These are phyloP conservation scores for Aspergillus cavernicola DNA, from an alignment of 495 filamentous ascomycete species.

Conservation along the genomic window DNA sequence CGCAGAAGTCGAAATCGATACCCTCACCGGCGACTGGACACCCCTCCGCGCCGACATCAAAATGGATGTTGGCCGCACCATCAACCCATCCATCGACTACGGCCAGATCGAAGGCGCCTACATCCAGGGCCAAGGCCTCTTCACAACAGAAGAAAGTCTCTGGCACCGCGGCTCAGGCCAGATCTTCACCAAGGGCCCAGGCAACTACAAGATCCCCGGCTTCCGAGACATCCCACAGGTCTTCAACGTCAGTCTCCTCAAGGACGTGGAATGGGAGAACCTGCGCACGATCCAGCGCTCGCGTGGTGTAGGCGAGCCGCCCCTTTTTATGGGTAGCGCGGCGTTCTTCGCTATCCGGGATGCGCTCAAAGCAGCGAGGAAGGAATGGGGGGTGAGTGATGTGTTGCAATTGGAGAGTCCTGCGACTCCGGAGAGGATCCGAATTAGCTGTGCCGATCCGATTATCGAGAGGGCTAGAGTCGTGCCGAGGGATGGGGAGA, in stretches of 20 bases:
- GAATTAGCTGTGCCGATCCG: slow-evolving; percentile 78
- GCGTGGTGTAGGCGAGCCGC: slow-evolving; percentile 83
- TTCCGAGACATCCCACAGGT: slow-evolving; percentile 95
- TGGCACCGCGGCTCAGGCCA: slow-evolving; percentile 77
- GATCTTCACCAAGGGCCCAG: slow-evolving; percentile 85
- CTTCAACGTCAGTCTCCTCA: slow-evolving; percentile 88
- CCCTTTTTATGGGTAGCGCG: slow-evolving; percentile 89
- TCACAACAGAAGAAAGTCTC: slow-evolving; percentile 91
- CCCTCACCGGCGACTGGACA: slow-evolving; percentile 91
- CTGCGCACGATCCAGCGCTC: slow-evolving; percentile 89
- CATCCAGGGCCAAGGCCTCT: slow-evolving; percentile 93
- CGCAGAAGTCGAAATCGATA: slow-evolving; percentile 91
- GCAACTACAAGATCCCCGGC: slow-evolving; percentile 92
- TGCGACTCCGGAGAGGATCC: slow-evolving; percentile 80
- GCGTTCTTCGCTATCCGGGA: slow-evolving; percentile 78
- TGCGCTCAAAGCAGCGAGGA: slow-evolving; percentile 34
- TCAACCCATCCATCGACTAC: slow-evolving; percentile 96
- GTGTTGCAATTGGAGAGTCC: slow-evolving; percentile 46
- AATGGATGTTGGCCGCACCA: slow-evolving; percentile 93
- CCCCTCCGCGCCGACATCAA: slow-evolving; percentile 88
- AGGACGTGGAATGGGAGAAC: slow-evolving; percentile 92
- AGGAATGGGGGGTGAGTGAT: slow-evolving; percentile 43
- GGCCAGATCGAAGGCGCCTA: slow-evolving; percentile 98
- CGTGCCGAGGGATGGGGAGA: slow-evolving; percentile 75
- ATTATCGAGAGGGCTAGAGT: slow-evolving; percentile 78